Evolutionary conservation across 305 asterid species (phyloP), one percentile per base, ranked within the genome.

Genomic region (Fraxinus nigra): DNA sequence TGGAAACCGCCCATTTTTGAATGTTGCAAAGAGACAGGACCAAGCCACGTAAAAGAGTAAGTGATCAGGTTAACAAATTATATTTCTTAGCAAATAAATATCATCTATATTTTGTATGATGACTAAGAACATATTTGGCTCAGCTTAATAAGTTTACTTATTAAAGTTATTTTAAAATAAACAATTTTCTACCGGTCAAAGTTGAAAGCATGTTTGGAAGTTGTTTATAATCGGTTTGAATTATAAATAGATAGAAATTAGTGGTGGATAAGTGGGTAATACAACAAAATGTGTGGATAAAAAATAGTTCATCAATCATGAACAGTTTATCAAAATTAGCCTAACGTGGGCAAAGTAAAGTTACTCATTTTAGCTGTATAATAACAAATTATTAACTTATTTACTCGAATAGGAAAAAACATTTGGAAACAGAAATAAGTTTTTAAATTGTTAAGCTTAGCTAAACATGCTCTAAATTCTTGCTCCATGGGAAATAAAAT

Each of bases 1-100:
- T 97, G 99, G 99, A 92, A 86, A 83, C 96, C 93, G 7, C 99
- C 99, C n/a, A 43, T 73, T 74, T 97, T 92, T 82, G 96, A 93
- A 78, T 97, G 98, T 82, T 90, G 84, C 80, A 72, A 85, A 72
- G 98, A 91, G 86, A 79, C 85, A 1, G 99, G 99, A 33, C 97
- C 97, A 46, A 83, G 92, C 91, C 99, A 93, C 90, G 85, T 89
- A 73, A 95, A 80, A 85, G 92, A 92, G 99, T 97, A 91, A 90
- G 98, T 92, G 73, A 46, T 82, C 38, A 40, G 56, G 80, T 73
- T 61, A 11, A 79, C 35, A 69, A 28, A 10, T 65, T 65, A 65
- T 65, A 28, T 65, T 24, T n/a, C 33, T 65, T 65, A 26, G n/a
- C 34, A 26, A 10, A 26, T 65, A 14, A 65, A 24, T 69, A 69